A percentile compares a stretch with the other conserved stretches of the same genome.
phyloP scores from a whole-genome alignment of 1,284 basidiomycete genomes.

The Ceratobasidium sp. region DNA sequence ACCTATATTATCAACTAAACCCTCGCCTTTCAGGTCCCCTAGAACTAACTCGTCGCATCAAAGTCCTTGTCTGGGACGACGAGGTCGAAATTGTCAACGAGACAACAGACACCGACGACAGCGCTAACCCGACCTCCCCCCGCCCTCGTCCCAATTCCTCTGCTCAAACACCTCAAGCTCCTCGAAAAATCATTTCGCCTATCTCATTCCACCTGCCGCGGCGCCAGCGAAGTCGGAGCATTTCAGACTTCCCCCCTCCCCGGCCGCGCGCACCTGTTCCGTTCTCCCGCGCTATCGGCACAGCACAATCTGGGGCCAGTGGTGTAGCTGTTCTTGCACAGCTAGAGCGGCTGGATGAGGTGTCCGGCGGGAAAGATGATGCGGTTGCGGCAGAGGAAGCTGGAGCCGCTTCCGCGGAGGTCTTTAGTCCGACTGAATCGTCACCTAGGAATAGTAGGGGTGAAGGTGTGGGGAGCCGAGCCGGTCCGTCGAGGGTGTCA shows the following conservation, averaged over 20 bases:
- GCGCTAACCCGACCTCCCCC: conserved; percentile 18
- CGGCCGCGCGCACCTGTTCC: conserved; percentile 76
- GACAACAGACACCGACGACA: conserved; percentile 41
- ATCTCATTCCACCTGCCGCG: conserved; percentile 58
- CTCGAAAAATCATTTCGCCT: conserved; percentile 52
- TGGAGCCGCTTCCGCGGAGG: conserved; percentile 61
- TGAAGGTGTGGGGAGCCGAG: conserved; percentile 20
- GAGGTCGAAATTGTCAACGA: conserved; percentile 81
- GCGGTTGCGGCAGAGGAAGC: conserved; percentile 66
- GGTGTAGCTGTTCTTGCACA: conserved; percentile 85
- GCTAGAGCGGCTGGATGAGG: conserved; percentile 81
- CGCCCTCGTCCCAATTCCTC: conserved; percentile 67
- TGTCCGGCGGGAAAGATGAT: conserved; percentile 77
- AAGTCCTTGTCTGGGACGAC: conserved; percentile 86
- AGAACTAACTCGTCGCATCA: conserved; percentile 83
- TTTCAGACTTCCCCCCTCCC: conserved; percentile 76
- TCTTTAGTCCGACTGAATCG: conserved; percentile 56
- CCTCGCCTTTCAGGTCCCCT: conserved; percentile 71
- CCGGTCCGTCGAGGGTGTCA: conserved; percentile 32
- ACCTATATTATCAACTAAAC: not conserved
- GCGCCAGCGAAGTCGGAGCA: conserved; percentile 60
- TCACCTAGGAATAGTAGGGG: not conserved
- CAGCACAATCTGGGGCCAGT: conserved; percentile 72
- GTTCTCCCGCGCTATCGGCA: conserved; percentile 77
- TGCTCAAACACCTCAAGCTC: conserved; percentile 55